These are phyloP conservation scores for Mortierella claussenii DNA, from an alignment of 192 early-diverging fungal genomes.

Conservation along the genomic window DNA sequence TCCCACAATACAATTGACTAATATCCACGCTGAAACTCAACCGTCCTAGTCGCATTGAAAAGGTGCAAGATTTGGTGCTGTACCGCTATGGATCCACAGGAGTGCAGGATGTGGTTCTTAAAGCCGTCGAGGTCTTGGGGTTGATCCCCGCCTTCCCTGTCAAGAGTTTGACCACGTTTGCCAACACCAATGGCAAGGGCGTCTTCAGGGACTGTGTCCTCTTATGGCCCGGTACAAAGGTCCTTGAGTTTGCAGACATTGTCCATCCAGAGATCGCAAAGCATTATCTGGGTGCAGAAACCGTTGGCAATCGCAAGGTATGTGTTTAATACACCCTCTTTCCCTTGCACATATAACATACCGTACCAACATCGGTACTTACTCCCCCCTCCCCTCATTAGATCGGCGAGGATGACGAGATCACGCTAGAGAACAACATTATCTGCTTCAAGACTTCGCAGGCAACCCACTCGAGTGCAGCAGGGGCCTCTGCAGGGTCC, in stretches of 20 bases:
- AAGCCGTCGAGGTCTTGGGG: conserved; percentile 71
- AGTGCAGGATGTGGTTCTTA: conserved; percentile 74
- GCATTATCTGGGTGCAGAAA: conserved; percentile 79
- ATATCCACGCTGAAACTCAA: not conserved
- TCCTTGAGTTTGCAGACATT: conserved; percentile 78
- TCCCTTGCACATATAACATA: too few relatives aligned
- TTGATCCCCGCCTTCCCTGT: conserved; percentile 82
- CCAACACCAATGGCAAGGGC: conserved; percentile 57
- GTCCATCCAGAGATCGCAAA: conserved; percentile 75
- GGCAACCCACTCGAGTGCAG: conserved; percentile 30
- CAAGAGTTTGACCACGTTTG: conserved; percentile 76
- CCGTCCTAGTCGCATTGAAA: conserved; percentile 59
- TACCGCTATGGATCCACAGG: conserved; percentile 88
- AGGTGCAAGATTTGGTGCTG: conserved; percentile 79
- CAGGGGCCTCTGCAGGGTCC: not conserved
- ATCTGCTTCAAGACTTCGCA: conserved; percentile 74
- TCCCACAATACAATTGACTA: too few relatives aligned
- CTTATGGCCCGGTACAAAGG: conserved; percentile 76
- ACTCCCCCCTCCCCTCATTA: too few relatives aligned
- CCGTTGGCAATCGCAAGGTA: conserved; percentile 79
- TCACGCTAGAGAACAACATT: conserved; percentile 69
- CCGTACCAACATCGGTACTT: too few relatives aligned
- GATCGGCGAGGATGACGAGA: conserved; percentile 70
- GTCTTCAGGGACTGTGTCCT: conserved; percentile 83
- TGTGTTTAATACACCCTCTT: too few relatives aligned